Conservation (phyloP, 768 basidiomycete genomes). For the Pleurotus platypus region DNA sequence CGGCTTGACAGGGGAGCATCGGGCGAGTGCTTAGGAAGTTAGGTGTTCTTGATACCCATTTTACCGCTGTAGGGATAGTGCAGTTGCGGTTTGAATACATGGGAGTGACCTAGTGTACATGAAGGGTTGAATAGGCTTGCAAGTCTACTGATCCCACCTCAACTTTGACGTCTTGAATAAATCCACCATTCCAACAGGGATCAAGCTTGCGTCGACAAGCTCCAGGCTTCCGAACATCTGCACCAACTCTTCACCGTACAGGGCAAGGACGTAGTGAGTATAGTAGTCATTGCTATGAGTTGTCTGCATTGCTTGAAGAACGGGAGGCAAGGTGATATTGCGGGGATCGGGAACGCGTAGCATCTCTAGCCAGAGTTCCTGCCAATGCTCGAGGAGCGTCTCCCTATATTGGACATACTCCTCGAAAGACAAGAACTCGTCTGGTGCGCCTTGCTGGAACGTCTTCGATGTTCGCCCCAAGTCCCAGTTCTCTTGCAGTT, state of each 20-base stretch:
- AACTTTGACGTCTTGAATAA: conserved; percentile 31
- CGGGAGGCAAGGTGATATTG: conserved; percentile 12
- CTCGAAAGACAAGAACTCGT: conserved; percentile 25
- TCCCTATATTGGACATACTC: conserved; percentile 23
- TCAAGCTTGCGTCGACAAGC: conserved; percentile 33
- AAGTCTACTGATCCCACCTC: conserved; percentile 24
- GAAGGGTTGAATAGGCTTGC: no score
- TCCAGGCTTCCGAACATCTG: conserved; percentile 35
- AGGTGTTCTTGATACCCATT: no score
- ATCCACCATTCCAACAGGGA: conserved; percentile 39
- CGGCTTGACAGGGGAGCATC: no score
- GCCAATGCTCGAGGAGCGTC: conserved; percentile 19
- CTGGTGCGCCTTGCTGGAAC: not conserved
- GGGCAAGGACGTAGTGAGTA: conserved; percentile 29
- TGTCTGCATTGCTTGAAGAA: conserved; percentile 11
- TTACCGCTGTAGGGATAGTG: no score
- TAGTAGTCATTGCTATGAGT: conserved; percentile 17
- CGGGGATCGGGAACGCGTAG: conserved; percentile 11
- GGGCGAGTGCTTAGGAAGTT: no score
- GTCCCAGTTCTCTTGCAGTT: conserved; percentile 23
- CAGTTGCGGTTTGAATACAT: no score
- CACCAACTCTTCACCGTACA: conserved; percentile 36
- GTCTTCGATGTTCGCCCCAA: not conserved
- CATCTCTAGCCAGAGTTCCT: conserved; percentile 19
- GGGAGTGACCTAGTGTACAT: no score